These are phyloP conservation scores for Podila clonocystis DNA, from an alignment of 192 early-diverging fungal genomes.

Conservation along the genomic window DNA sequence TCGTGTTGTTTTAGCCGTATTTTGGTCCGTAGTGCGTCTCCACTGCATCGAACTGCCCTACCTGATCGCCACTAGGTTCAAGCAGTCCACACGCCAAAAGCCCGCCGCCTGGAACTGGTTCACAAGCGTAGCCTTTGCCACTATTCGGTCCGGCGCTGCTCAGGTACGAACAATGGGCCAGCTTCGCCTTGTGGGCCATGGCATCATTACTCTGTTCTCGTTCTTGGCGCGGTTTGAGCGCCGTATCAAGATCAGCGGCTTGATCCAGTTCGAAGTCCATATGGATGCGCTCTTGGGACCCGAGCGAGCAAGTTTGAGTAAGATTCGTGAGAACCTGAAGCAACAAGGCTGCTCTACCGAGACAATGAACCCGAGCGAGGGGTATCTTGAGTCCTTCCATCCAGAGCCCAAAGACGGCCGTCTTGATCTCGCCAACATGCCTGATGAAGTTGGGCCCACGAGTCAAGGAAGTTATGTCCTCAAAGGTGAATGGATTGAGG, in stretches of 20 bases:
- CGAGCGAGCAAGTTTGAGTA: constrained; percentile 14
- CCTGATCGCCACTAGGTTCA: constrained; percentile 26
- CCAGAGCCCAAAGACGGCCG: not conserved
- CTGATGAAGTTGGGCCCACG: constrained; percentile 22
- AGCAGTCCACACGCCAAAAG: constrained; percentile 13
- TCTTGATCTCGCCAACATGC: constrained; percentile 20
- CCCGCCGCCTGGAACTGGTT: constrained; percentile 33
- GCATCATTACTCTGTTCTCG: constrained; percentile 1
- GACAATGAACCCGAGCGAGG: constrained; percentile 18
- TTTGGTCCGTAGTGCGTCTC: constrained; percentile 23
- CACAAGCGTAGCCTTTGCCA: constrained; percentile 11
- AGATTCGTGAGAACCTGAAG: constrained; percentile 3
- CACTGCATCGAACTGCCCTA: constrained; percentile 38
- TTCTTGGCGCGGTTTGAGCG: not conserved
- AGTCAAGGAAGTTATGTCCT: constrained; percentile 13
- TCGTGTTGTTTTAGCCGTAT: not conserved
- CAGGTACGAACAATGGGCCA: constrained; percentile 20
- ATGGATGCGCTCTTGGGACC: constrained; percentile 15
- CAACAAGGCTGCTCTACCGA: not conserved
- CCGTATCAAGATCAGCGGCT: constrained; percentile 9
- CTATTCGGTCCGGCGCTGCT: not conserved
- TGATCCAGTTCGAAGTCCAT: constrained; percentile 20
- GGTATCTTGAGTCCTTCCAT: constrained; percentile 32
- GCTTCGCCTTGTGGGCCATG: constrained; percentile 10
- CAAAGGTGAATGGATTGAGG: constrained; percentile 44